Evolutionary conservation across 192 early-diverging fungal genomes (phyloP), one percentile per base, ranked within the genome.

Genomic region (Chytriomyces confervae): DNA sequence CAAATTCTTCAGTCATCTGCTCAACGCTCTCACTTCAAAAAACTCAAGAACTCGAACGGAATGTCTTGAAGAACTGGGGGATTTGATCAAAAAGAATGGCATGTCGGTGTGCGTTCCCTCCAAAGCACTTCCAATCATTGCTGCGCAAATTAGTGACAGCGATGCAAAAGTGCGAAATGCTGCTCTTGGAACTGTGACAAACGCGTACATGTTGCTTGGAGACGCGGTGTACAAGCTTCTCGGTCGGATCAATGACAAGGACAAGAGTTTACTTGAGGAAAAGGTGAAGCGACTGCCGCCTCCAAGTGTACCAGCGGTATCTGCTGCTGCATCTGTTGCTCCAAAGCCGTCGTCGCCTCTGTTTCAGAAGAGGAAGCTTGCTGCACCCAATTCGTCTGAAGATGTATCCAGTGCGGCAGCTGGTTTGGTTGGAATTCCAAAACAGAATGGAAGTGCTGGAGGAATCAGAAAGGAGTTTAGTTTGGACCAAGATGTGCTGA

Each of bases 111-210:
- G 90, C 72, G 50, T 48, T 13, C 90, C 94, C 13, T 78, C 87
- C n/a, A 91, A 93, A 27, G 83, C 87, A 0, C 77, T 97, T 7
- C 94, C 94, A 0, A 48, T 92, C 1, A 90, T 96, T 80, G 93
- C 90, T 0, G 79, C 83, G 11, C 91, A 93, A 61, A 90, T 97
- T 49, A 87, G 87, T 7, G 95, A 97, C 77, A 84, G 93, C 6
- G 95, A 97, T 76, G 91, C 94, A 46, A 82, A 79, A 62, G 95
- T 95, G 50, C 89, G 95, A 6, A 92, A 94, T 53, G 94, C 92
- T 6, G 90, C 93, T 0, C 78, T 97, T 60, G 87, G 83, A 65
- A 91, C 86, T 6, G 80, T 97, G 49, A 90, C 91, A 9, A 86
- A 95, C 43, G 91, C 93, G 0, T 94, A 93, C 73, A 84, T 89